Evolutionary conservation across 768 basidiomycete species (phyloP).

Genomic region (Hericium rajendrae): DNA sequence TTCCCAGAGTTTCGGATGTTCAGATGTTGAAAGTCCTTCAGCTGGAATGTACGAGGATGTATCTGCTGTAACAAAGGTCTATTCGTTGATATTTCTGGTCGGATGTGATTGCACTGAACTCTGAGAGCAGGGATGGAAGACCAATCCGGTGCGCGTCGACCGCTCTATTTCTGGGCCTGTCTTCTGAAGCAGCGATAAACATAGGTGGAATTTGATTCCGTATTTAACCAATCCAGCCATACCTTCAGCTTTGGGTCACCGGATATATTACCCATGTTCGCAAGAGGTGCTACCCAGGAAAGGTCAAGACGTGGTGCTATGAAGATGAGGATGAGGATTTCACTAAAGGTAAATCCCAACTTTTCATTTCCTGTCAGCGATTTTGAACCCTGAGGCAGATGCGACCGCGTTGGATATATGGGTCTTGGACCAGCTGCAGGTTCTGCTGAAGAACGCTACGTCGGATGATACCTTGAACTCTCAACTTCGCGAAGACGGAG

Average conservation of each 20-base stretch:
- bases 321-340: constrained; percentile 76
- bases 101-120: constrained; percentile 4
- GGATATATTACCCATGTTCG: constrained; percentile 84
- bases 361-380: background rate
- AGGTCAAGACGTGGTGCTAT: constrained; percentile 70
- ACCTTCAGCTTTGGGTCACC: constrained; percentile 84
- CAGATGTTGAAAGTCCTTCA: constrained; percentile 12
- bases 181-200: background rate
- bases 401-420: constrained; percentile 71
- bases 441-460: constrained; percentile 56
- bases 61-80: constrained; percentile 74
- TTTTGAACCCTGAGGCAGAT: constrained; percentile 30
- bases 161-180: background rate
- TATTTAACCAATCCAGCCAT: constrained; percentile 71
- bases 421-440: constrained; percentile 63
- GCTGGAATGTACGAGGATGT: constrained; percentile 90
- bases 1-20: background rate
- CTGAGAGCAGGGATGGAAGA: constrained; percentile 64
- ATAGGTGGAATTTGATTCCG: constrained; percentile 73
- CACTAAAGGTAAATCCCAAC: constrained; percentile 50
- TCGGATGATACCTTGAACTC: constrained; percentile 35
- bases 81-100: background rate
- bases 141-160: constrained; percentile 49
- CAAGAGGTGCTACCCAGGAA: constrained; percentile 62
- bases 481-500: constrained; percentile 46